phyloP scores from a whole-genome alignment of 257 asterid species.

The Plantago ovata region DNA sequence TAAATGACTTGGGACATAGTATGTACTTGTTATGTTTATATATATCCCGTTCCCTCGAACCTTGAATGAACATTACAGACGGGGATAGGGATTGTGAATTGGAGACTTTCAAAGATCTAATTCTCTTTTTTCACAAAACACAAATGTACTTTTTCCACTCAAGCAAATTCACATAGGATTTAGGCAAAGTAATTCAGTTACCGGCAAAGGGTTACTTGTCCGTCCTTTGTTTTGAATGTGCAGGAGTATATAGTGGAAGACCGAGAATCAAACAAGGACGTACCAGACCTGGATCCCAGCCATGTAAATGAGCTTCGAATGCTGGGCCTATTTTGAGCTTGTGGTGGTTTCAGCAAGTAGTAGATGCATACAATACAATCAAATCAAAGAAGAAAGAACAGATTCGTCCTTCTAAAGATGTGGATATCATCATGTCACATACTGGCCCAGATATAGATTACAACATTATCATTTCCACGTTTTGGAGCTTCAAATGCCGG shows the following conservation, averaged over 20 bases:
- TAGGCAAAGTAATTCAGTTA: not conserved
- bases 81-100: too few relatives aligned
- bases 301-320: conserved; percentile 82
- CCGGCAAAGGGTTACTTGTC: not conserved
- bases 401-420: not conserved
- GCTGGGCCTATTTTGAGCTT: conserved; percentile 71
- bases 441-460: not conserved
- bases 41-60: too few relatives aligned
- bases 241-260: conserved; percentile 97
- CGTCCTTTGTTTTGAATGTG: not conserved
- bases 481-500: not conserved
- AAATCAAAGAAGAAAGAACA: not conserved
- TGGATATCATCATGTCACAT: not conserved
- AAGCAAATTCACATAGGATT: not conserved
- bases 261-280: conserved; percentile 59
- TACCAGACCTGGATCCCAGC: conserved; percentile 75
- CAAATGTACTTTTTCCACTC: not conserved
- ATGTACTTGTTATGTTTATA: too few relatives aligned
- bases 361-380: not conserved
- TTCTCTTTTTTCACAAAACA: not conserved
- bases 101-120: too few relatives aligned
- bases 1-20: too few relatives aligned
- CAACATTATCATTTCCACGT: not conserved
- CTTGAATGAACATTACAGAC: too few relatives aligned
- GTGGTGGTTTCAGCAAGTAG: conserved; percentile 9